Evolutionary conservation across 345 rosid species (phyloP).

Genomic region (Salix viminalis): DNA sequence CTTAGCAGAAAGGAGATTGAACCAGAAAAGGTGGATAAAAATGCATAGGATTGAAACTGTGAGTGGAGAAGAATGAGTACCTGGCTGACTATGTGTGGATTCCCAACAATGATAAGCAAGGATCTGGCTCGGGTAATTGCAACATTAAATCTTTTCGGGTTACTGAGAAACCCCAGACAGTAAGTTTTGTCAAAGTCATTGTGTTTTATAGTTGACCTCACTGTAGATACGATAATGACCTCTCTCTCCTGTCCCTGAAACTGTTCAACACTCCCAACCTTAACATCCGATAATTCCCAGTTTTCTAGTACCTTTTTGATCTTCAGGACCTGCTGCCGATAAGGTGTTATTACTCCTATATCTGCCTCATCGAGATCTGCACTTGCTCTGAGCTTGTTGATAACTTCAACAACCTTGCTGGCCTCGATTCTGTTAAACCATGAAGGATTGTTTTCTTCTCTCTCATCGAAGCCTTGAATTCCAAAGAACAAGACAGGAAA

Average conservation of each 20-base stretch:
- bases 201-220: slow-evolving; percentile 76
- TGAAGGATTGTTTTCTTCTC: slow-evolving; percentile 85
- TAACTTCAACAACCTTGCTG: slow-evolving; percentile 68
- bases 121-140: slow-evolving; percentile 84
- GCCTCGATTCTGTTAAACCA: slow-evolving; percentile 86
- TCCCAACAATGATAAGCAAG: slow-evolving; percentile 66
- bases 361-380: slow-evolving; percentile 49
- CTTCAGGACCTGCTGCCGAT: slow-evolving; percentile 79
- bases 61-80: slow-evolving; percentile 26
- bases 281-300: slow-evolving; percentile 52
- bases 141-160: slow-evolving; percentile 84
- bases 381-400: slow-evolving; percentile 42
- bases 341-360: slow-evolving; percentile 81
- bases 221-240: slow-evolving; percentile 71
- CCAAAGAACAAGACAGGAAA: slow-evolving; percentile 77
- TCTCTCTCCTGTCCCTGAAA: slow-evolving; percentile 88
- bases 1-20: background rate
- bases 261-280: slow-evolving; percentile 92
- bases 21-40: background rate
- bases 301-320: slow-evolving; percentile 60
- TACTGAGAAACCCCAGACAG: slow-evolving; percentile 76
- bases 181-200: slow-evolving; percentile 61
- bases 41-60: background rate
- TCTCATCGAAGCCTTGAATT: slow-evolving; percentile 85
- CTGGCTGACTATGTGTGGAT: slow-evolving; percentile 79